Conservation (phyloP, 2,329 filamentous ascomycete genomes). For the Neopestalotiopsis clavispora region DNA sequence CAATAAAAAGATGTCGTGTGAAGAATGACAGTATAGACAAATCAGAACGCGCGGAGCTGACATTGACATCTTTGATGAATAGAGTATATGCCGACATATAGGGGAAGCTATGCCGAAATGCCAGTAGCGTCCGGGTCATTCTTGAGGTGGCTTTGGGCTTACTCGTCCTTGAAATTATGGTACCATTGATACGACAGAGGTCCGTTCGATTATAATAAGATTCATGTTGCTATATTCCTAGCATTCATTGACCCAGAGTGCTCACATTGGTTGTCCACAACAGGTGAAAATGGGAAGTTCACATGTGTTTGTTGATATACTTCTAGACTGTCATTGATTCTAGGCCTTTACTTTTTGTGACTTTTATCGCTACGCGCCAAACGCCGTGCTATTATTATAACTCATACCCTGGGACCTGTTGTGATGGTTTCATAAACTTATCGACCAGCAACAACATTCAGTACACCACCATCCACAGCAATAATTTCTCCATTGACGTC, state of each 20-base stretch:
- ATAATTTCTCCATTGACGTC: slow-evolving; percentile 57
- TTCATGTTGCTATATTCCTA: no score
- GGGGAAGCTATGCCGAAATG: background rate
- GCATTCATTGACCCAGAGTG: no score
- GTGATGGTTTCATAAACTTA: background rate
- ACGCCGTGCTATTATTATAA: background rate
- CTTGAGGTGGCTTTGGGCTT: background rate
- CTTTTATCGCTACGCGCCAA: background rate
- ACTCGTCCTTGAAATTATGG: background rate
- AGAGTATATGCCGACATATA: background rate
- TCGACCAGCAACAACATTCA: slow-evolving; percentile 40
- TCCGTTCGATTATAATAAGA: no score
- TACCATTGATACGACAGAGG: no score
- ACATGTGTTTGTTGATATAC: background rate
- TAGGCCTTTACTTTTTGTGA: background rate
- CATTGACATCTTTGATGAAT: background rate
- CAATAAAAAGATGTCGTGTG: background rate
- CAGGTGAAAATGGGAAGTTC: background rate
- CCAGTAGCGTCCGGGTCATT: background rate
- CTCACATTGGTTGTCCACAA: background rate
- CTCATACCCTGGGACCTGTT: background rate
- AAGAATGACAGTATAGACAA: background rate
- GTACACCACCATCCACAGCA: slow-evolving; percentile 55
- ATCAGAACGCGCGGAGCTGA: background rate
- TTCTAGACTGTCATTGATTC: background rate